A percentile compares a stretch with the other conserved stretches of the same genome.
Conservation (phyloP, 2,329 filamentous ascomycete species). For the Penicillium olsonii region DNA sequence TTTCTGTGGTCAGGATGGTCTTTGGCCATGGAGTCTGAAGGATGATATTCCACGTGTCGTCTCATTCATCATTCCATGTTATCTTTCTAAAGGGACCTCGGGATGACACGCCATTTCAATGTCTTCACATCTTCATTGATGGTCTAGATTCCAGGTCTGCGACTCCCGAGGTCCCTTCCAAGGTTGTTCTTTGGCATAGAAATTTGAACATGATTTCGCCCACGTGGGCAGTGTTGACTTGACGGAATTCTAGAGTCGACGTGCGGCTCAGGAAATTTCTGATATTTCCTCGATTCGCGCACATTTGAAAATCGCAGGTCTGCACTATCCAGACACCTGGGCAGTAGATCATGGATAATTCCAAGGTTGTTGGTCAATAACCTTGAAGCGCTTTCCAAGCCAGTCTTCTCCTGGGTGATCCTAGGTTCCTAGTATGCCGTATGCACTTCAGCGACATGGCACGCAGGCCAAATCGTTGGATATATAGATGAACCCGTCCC, state of each 20-base stretch:
- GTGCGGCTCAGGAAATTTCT: neutral
- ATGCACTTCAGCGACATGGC: too few species aligned
- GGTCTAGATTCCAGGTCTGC: neutral
- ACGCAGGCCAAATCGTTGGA: too few species aligned
- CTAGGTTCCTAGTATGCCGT: too few species aligned
- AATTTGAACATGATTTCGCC: neutral
- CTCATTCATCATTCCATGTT: neutral
- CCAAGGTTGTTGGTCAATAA: too few species aligned
- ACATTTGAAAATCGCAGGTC: too few species aligned
- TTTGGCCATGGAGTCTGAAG: neutral
- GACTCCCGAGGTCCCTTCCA: too few species aligned
- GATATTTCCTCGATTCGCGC: neutral
- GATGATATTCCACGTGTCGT: neutral
- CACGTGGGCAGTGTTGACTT: neutral
- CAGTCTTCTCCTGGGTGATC: too few species aligned
- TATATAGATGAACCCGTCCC: too few species aligned
- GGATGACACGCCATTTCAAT: neutral
- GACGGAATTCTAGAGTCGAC: neutral
- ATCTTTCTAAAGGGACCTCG: neutral
- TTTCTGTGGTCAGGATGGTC: neutral
- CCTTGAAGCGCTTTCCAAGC: too few species aligned
- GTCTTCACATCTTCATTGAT: neutral
- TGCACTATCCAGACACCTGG: too few species aligned
- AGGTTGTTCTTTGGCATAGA: neutral
- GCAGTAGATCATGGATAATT: too few species aligned